Conservation (phyloP, 331 rosid genomes). For the Cydonia oblonga region DNA sequence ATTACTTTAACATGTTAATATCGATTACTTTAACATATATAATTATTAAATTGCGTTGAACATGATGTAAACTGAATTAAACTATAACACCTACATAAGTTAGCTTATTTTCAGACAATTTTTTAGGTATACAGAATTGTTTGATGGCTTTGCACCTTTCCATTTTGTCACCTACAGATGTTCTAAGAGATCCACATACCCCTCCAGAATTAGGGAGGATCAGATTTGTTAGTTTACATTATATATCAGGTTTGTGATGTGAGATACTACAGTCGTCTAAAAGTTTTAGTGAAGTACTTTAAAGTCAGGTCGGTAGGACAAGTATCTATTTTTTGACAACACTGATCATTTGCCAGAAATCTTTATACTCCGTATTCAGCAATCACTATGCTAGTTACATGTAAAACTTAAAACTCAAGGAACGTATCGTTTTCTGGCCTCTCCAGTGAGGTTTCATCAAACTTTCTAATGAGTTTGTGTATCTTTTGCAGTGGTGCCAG, state of each 20-base stretch:
- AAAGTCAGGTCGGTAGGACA: background rate
- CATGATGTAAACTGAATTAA: background rate
- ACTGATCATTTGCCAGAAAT: background rate
- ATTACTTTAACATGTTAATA: background rate
- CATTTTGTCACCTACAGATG: background rate
- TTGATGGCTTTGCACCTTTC: background rate
- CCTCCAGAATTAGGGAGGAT: background rate
- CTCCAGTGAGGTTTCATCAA: slow-evolving; percentile 1
- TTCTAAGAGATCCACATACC: background rate
- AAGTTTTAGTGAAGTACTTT: background rate
- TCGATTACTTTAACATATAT: background rate
- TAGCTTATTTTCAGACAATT: background rate
- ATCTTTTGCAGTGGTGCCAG: slow-evolving; percentile 63
- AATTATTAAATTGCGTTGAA: background rate
- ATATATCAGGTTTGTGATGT: background rate
- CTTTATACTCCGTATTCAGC: background rate
- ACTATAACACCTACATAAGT: background rate
- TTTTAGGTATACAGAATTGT: background rate
- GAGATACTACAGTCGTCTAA: background rate
- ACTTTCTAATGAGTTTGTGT: slow-evolving; percentile 1
- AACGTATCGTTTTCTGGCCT: background rate
- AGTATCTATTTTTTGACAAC: background rate
- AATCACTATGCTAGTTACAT: background rate
- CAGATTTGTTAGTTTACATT: background rate
- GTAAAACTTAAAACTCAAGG: background rate